Conservation (phyloP, 2,329 filamentous ascomycete species). For the Diaporthe humulicola region DNA sequence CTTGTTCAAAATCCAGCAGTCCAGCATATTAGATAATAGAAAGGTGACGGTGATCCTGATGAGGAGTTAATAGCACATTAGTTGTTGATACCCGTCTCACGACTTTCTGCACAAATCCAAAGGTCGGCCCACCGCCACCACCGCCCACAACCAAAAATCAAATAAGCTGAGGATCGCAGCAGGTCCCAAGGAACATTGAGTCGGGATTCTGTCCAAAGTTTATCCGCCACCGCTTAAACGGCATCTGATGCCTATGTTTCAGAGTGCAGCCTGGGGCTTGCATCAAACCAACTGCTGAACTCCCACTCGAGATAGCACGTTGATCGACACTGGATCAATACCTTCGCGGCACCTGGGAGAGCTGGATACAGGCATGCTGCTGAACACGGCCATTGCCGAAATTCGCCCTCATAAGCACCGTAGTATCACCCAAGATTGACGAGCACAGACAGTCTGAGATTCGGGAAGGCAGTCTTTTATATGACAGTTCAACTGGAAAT, state of each 20-base stretch:
- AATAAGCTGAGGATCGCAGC: background rate
- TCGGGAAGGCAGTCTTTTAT: background rate
- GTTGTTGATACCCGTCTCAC: background rate
- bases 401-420: background rate
- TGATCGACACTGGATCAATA: background rate
- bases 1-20: background rate
- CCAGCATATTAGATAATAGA: background rate
- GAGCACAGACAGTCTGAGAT: background rate
- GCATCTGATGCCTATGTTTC: background rate
- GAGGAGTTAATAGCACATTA: background rate
- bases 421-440: background rate
- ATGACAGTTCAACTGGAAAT: background rate
- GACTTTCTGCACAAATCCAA: background rate
- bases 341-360: too few species aligned
- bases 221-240: background rate
- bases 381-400: background rate
- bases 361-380: background rate
- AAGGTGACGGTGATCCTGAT: background rate
- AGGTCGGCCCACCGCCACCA: background rate
- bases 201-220: too few species aligned
- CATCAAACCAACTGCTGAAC: background rate
- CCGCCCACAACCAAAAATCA: background rate
- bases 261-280: background rate
- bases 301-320: background rate
- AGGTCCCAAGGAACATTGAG: background rate